Base-by-base conservation (phyloP, 305 asterid species). In the Fraxinus paxiana region DNA sequence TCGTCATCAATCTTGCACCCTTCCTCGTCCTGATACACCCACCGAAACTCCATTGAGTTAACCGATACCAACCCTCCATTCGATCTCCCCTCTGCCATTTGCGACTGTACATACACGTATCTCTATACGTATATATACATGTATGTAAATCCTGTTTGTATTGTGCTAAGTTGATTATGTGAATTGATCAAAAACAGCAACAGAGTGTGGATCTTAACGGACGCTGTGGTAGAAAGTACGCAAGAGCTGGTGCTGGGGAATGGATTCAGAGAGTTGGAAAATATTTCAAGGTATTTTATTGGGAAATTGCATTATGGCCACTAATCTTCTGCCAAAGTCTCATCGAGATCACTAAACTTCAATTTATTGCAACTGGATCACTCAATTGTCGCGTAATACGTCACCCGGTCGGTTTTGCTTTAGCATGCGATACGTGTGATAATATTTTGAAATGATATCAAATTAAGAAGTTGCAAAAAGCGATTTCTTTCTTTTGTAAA, bases 1-100 rank as follows among this genome's bases (percentile, higher is more conserved):
- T 34, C 38, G 38, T 34, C 7, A 5, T 38, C 13, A 38, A 38
- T 38, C 12, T 38, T 10, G 2, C 2, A 91, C 4, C 85, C 88
- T 22, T 91, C 91, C 86, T 89, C 94, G 73, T 88, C 95, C 85
- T 93, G 98, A 80, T 89, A 95, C 77, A 95, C 99, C 99, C 99
- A 95, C 13, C 97, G 91, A 77, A 95, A 94, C 85, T 95, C 98
- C 82, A 84, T 77, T 82, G 98, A 95, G 82, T 93, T 97, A 89
- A 95, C 85, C 79, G 98, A 94, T 38, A 86, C 84, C 61, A 92
- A 80, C 54, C 97, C 88, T 69, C 87, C 93, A 75, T 88, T 87
- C 87, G 97, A 93, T 87, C 97, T 94, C 82, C 86, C 96, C 84
- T 84, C 91, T 86, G 91, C 83, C 94, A 90, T 90, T 88, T 65